Conservation (phyloP, 2,329 filamentous ascomycete genomes). For the Epicoccum nigrum region DNA sequence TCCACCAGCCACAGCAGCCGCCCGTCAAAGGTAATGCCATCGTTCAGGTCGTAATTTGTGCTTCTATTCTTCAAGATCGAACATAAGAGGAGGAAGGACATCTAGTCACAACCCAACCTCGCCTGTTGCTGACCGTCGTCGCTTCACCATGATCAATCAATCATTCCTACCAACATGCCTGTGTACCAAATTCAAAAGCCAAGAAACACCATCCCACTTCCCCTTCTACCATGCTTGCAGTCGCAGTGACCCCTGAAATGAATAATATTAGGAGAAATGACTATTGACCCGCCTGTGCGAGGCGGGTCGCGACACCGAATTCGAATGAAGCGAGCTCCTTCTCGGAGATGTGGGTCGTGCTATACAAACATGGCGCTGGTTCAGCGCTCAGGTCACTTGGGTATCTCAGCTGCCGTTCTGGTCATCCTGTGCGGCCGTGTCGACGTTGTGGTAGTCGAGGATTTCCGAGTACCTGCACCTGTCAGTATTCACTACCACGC, state of each 20-base stretch:
- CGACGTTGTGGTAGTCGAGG: conserved; percentile 96
- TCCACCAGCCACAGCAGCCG: not conserved
- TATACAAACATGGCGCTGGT: conserved; percentile 19
- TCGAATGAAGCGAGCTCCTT: conserved; percentile 19
- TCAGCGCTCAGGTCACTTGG: conserved; percentile 9
- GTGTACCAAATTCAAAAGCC: conserved; percentile 8
- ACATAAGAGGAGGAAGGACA: conserved; percentile 18
- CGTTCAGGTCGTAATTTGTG: conserved; percentile 13
- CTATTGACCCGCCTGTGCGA: conserved; percentile 23
- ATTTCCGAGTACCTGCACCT: conserved; percentile 90
- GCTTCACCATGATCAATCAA: conserved; percentile 16
- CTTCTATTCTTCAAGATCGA: conserved; percentile 17
- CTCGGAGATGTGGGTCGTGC: conserved; percentile 19
- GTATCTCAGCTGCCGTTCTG: conserved; percentile 42
- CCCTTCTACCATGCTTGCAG: conserved; percentile 25
- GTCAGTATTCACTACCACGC: conserved; percentile 19
- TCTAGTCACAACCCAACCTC: conserved; percentile 3
- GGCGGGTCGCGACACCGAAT: conserved; percentile 21
- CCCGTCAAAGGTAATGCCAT: not conserved
- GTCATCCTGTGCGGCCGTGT: conserved; percentile 60
- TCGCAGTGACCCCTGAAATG: conserved; percentile 20
- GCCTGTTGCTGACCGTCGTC: conserved; percentile 10
- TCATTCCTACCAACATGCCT: conserved; percentile 4
- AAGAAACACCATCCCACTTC: conserved; percentile 19
- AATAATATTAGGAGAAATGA: conserved; percentile 27